Conservation (phyloP, 106 monocot genomes). For the Triglochin maritima region DNA sequence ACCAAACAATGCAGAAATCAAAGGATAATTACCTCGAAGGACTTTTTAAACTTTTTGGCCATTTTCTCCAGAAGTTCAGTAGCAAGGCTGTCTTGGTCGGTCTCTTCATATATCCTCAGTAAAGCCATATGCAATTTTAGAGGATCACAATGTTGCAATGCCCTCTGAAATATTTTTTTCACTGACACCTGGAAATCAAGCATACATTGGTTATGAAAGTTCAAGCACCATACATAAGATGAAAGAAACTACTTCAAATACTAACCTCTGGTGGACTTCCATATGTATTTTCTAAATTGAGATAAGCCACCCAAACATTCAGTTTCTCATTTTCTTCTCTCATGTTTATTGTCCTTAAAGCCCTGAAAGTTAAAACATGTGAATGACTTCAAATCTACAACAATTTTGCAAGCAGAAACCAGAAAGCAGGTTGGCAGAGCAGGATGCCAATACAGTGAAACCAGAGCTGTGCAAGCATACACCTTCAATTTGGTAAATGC, state of each 20-base stretch:
- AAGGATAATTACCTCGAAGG: constrained; percentile 60
- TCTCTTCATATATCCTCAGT: constrained; percentile 73
- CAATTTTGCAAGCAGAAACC: too few species aligned
- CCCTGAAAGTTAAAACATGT: constrained; percentile 31
- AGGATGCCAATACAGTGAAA: too few species aligned
- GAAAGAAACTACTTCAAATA: not conserved
- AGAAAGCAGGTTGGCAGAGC: too few species aligned
- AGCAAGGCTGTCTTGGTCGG: constrained; percentile 47
- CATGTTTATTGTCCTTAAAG: constrained; percentile 71
- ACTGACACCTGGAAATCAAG: constrained; percentile 58
- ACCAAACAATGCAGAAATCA: not conserved
- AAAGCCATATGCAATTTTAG: constrained; percentile 80
- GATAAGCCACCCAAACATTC: constrained; percentile 92
- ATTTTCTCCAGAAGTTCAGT: constrained; percentile 74
- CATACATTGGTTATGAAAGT: constrained; percentile 1
- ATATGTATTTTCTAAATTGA: constrained; percentile 90
- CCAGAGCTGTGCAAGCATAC: too few species aligned
- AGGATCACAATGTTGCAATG: constrained; percentile 75
- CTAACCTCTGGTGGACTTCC: constrained; percentile 75
- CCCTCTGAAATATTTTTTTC: constrained; percentile 59
- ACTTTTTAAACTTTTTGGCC: constrained; percentile 69
- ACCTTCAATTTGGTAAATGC: too few species aligned
- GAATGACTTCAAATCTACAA: not conserved
- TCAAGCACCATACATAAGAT: not conserved
- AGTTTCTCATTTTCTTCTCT: constrained; percentile 88